Percentiles rank a stretch among this genome's conserved stretches.
Conservation (phyloP, 208 protist genomes). For the Herpetomonas muscarum region DNA sequence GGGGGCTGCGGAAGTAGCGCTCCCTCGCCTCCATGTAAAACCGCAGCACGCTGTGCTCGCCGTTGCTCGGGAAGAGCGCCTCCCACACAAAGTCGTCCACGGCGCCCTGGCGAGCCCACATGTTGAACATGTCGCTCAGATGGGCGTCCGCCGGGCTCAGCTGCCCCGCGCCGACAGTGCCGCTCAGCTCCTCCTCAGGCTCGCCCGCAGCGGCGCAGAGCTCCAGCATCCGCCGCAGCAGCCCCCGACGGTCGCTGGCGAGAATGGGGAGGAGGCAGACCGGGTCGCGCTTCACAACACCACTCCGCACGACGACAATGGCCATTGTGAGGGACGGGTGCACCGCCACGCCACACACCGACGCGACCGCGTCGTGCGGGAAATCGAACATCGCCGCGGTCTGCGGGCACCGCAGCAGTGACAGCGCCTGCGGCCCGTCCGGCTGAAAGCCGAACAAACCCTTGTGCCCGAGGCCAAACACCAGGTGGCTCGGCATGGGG, state of each 20-base stretch:
- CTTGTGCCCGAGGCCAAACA: constrained; percentile 43
- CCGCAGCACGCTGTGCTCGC: constrained; percentile 1
- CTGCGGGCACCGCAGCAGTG: constrained; percentile 43
- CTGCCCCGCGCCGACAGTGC: neutral
- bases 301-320: constrained; percentile 37
- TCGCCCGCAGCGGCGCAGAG: neutral
- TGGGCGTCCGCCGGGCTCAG: neutral
- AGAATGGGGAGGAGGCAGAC: constrained; percentile 41
- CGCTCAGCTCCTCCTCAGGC: neutral
- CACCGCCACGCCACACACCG: constrained; percentile 43
- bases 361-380: constrained; percentile 20
- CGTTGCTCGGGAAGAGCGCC: constrained; percentile 21
- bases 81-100: constrained; percentile 40
- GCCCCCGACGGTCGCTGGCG: constrained; percentile 10
- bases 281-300: constrained; percentile 18
- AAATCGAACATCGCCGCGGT: constrained; percentile 22
- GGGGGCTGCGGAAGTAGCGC: neutral
- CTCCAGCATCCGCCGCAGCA: constrained; percentile 17
- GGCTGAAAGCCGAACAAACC: constrained; percentile 39
- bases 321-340: constrained; percentile 56
- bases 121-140: neutral
- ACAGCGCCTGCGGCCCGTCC: constrained; percentile 16
- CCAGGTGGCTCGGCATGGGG: neutral
- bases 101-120: constrained; percentile 21
- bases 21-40: neutral